Conservation (phyloP, 176 grass and related monocot genomes). For the Carex littledalei region DNA sequence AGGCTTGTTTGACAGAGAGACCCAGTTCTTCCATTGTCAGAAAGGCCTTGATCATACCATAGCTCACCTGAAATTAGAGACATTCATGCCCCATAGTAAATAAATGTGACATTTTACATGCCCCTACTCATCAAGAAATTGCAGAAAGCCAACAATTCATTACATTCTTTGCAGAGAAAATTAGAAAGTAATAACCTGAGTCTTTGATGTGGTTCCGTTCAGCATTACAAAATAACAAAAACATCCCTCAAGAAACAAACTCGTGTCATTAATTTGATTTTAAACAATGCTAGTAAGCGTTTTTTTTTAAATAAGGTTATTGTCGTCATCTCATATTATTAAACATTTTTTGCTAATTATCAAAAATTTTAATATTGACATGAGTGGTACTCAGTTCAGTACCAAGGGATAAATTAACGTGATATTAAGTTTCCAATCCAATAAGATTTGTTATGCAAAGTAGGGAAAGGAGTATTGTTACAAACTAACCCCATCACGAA, state of each 20-base stretch:
- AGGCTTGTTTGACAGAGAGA: constrained; percentile 39
- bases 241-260: neutral
- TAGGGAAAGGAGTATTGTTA: neutral
- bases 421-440: constrained; percentile 6
- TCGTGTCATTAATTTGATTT: neutral
- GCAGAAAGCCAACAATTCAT: neutral
- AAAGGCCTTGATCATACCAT: constrained; percentile 65
- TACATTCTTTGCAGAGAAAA: neutral
- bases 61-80: constrained; percentile 52
- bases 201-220: neutral
- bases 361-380: neutral
- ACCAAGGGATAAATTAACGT: constrained; percentile 8
- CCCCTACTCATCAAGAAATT: neutral
- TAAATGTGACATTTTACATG: neutral
- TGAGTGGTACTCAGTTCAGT: neutral
- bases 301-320: neutral
- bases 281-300: neutral
- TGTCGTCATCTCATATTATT: neutral
- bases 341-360: neutral
- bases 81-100: neutral
- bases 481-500: neutral
- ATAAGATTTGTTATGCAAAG: neutral
- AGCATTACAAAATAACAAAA: neutral
- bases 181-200: neutral
- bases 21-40: constrained; percentile 54